Percentiles rank a stretch among this genome's conserved stretches.
Conservation (phyloP, 164 flowering plant genomes). For the Buxus sempervirens region DNA sequence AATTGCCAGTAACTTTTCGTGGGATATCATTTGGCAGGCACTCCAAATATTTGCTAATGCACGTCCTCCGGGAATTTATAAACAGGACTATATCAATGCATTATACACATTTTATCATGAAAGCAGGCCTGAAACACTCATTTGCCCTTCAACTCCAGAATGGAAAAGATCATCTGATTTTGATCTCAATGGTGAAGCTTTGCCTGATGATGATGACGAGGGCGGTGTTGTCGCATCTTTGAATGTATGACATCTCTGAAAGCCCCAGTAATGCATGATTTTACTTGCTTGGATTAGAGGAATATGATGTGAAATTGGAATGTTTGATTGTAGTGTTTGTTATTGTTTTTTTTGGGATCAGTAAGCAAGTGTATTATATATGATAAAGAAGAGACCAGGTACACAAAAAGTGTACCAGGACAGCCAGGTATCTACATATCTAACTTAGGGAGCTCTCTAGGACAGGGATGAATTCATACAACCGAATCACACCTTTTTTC, state of each 20-base stretch:
- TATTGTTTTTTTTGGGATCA: not conserved
- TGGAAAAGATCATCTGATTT: constrained; percentile 93
- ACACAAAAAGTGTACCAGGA: too few species aligned
- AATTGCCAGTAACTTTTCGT: not conserved
- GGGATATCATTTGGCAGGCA: constrained; percentile 44
- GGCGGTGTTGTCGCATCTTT: constrained; percentile 49
- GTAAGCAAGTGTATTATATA: too few species aligned
- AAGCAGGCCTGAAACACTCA: constrained; percentile 61
- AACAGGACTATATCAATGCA: constrained; percentile 85
- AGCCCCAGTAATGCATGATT: not conserved
- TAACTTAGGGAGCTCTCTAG: too few species aligned
- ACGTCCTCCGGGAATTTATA: constrained; percentile 98
- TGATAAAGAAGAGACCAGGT: too few species aligned
- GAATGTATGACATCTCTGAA: constrained; percentile 39
- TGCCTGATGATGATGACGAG: constrained; percentile 91
- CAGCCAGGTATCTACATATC: too few species aligned
- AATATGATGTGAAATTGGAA: too few species aligned
- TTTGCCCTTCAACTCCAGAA: constrained; percentile 90
- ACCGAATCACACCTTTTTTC: too few species aligned
- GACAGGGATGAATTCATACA: too few species aligned
- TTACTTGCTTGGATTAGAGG: not conserved
- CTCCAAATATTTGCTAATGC: constrained; percentile 69
- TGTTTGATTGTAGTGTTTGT: too few species aligned
- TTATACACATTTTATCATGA: constrained; percentile 89
- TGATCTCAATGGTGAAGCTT: constrained; percentile 95